Evolutionary conservation across 176 grass and related monocot species (phyloP).

Genomic region (Eremochloa ophiuroides): DNA sequence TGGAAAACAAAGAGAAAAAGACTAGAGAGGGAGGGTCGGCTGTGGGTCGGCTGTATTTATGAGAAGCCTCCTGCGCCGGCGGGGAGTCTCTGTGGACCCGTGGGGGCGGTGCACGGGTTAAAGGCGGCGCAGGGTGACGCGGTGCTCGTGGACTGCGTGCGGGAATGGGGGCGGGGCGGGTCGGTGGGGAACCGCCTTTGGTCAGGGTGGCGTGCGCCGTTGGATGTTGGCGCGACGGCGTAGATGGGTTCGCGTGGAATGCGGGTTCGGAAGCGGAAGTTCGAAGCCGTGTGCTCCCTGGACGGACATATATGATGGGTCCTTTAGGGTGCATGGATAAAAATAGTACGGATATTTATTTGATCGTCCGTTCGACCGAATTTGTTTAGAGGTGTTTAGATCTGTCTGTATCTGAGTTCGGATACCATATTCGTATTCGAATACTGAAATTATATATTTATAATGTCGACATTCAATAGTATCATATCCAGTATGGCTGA

Average conservation of each 20-base stretch:
- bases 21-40: too few species aligned
- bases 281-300: not conserved
- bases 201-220: not conserved
- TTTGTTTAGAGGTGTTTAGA: too few species aligned
- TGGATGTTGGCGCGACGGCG: not conserved
- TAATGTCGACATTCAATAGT: too few species aligned
- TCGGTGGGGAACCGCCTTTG: not conserved
- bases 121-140: not conserved
- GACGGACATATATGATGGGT: too few species aligned
- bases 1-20: too few species aligned
- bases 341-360: too few species aligned
- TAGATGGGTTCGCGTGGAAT: not conserved
- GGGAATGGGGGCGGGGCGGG: not conserved
- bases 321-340: too few species aligned
- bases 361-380: too few species aligned
- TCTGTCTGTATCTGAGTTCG: too few species aligned
- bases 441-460: too few species aligned
- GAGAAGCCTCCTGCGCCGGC: conserved; percentile 26
- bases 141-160: not conserved
- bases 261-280: not conserved
- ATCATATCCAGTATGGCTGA: too few species aligned
- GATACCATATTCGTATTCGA: too few species aligned
- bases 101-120: not conserved
- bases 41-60: conserved; percentile 46
- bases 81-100: not conserved